Conservation (phyloP, 1,139 yeast genomes). For the Hemisphaericaspora xylanilytica region DNA sequence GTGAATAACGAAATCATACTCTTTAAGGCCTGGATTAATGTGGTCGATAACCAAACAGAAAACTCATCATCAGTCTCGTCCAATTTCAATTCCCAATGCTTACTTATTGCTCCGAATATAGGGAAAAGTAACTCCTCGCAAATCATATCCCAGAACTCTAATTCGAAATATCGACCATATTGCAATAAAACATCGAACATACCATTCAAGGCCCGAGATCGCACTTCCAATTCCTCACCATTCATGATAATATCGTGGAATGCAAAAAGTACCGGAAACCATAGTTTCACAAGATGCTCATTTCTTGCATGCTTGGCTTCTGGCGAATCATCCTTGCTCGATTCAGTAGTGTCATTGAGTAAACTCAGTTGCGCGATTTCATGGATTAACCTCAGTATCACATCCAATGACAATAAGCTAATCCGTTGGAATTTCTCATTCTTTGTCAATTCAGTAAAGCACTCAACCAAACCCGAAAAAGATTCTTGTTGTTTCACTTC, state of each 20-base stretch:
- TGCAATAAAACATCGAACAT: constrained; percentile 79
- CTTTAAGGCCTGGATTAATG: constrained; percentile 91
- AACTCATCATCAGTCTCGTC: constrained; percentile 63
- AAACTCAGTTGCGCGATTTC: constrained; percentile 50
- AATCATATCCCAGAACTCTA: constrained; percentile 77
- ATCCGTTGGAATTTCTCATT: constrained; percentile 79
- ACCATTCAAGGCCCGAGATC: constrained; percentile 81
- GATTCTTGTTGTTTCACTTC: constrained; percentile 72
- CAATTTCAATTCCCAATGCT: constrained; percentile 70
- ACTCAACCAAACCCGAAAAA: constrained; percentile 68
- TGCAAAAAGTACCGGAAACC: constrained; percentile 84
- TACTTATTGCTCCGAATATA: constrained; percentile 75
- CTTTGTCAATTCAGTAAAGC: constrained; percentile 79
- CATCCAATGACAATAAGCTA: constrained; percentile 76
- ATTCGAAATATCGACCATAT: constrained; percentile 73
- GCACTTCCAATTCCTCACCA: constrained; percentile 90
- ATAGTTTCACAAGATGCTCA: constrained; percentile 46
- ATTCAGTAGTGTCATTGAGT: constrained; percentile 15
- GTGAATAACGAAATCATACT: constrained; percentile 82
- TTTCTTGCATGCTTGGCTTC: constrained; percentile 22
- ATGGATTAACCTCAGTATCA: constrained; percentile 63
- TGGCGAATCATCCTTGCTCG: constrained; percentile 12
- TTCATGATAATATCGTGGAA: constrained; percentile 89
- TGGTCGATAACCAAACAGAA: constrained; percentile 95
- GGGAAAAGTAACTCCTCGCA: constrained; percentile 84